These are phyloP conservation scores for Sphaerosporella brunnea DNA, from an alignment of 495 filamentous ascomycete genomes.

Conservation along the genomic window DNA sequence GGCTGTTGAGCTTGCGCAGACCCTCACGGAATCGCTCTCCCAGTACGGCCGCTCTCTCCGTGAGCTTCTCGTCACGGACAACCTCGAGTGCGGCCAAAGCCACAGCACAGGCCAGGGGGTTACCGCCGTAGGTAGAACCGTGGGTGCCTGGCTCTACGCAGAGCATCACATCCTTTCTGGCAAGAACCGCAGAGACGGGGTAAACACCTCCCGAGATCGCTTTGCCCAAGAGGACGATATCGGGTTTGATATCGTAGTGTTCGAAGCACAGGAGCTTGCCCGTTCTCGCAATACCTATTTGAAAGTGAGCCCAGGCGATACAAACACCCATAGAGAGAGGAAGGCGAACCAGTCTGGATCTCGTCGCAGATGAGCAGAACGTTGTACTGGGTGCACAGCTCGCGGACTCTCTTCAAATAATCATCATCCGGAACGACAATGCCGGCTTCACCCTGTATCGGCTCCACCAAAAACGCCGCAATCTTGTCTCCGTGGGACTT, in stretches of 20 bases:
- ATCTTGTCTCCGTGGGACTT: constrained; percentile 65
- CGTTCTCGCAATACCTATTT: constrained; percentile 73
- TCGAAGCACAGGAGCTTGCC: constrained; percentile 84
- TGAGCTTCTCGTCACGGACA: constrained; percentile 75
- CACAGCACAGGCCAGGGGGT: constrained; percentile 90
- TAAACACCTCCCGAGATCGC: constrained; percentile 98
- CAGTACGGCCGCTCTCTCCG: constrained; percentile 59
- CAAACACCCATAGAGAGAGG: too few relatives aligned
- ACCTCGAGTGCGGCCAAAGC: constrained; percentile 93
- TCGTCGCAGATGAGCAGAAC: constrained; percentile 93
- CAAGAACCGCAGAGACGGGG: constrained; percentile 85
- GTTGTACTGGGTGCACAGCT: constrained; percentile 82
- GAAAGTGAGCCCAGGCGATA: too few relatives aligned
- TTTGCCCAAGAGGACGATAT: constrained; percentile 88
- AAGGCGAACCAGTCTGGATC: constrained; percentile 62
- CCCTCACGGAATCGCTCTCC: constrained; percentile 74
- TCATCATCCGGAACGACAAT: constrained; percentile 87
- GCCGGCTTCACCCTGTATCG: constrained; percentile 94
- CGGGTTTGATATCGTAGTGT: constrained; percentile 88
- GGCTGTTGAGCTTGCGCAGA: constrained; percentile 49
- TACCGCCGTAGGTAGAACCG: constrained; percentile 92
- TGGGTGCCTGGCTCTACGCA: constrained; percentile 95
- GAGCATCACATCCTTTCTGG: constrained; percentile 82
- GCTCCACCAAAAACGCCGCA: constrained; percentile 89
- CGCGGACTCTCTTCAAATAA: constrained; percentile 67